Conservation (phyloP, 148 eudicot species). For the Hydrangea macrophylla region DNA sequence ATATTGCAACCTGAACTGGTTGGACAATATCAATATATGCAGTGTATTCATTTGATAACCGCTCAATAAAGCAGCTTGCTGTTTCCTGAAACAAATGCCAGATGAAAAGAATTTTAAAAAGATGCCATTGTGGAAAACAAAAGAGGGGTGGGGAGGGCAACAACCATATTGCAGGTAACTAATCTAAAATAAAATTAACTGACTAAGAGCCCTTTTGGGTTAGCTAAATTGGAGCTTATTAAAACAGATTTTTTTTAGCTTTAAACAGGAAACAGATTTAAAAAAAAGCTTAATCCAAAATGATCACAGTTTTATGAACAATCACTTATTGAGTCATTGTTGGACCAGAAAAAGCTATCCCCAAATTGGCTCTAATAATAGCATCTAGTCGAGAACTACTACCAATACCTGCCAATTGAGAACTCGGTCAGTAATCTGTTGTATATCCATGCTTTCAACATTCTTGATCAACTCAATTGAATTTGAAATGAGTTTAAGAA, state of each 20-base stretch:
- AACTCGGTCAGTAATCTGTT: conserved; percentile 37
- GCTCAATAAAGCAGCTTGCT: conserved; percentile 59
- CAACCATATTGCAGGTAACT: not conserved
- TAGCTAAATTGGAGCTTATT: too few relatives aligned
- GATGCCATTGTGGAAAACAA: not conserved
- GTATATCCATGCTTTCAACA: conserved; percentile 18
- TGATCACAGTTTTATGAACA: too few relatives aligned
- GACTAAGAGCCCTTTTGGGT: too few relatives aligned
- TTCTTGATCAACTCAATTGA: conserved; percentile 24
- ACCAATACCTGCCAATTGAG: conserved; percentile 72
- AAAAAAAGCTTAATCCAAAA: too few relatives aligned
- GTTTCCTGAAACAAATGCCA: conserved; percentile 48
- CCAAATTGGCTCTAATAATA: too few relatives aligned
- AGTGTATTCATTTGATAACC: conserved; percentile 63
- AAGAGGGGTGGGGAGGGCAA: too few relatives aligned
- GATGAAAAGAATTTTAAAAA: not conserved
- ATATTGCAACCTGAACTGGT: conserved; percentile 88
- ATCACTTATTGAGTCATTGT: too few relatives aligned
- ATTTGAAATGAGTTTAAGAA: conserved; percentile 31
- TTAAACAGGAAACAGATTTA: too few relatives aligned
- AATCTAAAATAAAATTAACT: not conserved
- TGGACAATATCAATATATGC: conserved; percentile 68
- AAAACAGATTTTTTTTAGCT: too few relatives aligned
- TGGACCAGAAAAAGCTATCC: too few relatives aligned
- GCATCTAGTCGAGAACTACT: not conserved